Conservation (phyloP, 2,329 filamentous ascomycete species). For the Catunica adiposa region DNA sequence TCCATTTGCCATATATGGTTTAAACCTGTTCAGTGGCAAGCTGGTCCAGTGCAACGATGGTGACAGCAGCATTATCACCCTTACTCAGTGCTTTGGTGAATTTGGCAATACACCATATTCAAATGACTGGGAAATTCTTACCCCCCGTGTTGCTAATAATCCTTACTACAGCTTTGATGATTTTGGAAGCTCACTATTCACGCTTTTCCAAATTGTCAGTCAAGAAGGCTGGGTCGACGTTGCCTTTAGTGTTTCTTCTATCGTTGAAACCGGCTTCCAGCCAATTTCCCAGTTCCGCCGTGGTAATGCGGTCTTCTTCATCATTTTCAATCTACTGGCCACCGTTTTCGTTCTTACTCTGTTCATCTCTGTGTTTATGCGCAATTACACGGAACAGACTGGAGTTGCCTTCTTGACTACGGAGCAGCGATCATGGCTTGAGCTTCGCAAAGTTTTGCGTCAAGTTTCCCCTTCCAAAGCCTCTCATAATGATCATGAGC, state of each 20-base stretch:
- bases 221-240: slow-evolving; percentile 97
- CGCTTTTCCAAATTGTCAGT: slow-evolving; percentile 95
- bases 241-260: slow-evolving; percentile 68
- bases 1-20: slow-evolving; percentile 87
- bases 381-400: slow-evolving; percentile 97
- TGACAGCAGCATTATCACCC: slow-evolving; percentile 33
- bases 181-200: slow-evolving; percentile 85
- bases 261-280: slow-evolving; percentile 61
- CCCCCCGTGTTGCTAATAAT: slow-evolving; percentile 67
- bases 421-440: slow-evolving; percentile 92
- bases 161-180: slow-evolving; percentile 85
- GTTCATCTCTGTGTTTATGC: slow-evolving; percentile 99
- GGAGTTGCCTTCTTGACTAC: slow-evolving; percentile 90
- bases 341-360: slow-evolving; percentile 93
- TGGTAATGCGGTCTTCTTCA: slow-evolving; percentile 85
- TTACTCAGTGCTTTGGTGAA: slow-evolving; percentile 71
- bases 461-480: slow-evolving; percentile 92
- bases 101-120: slow-evolving; percentile 60
- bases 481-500: slow-evolving; percentile 60
- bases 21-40: slow-evolving; percentile 81
- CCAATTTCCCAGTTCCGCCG: slow-evolving; percentile 52
- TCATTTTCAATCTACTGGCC: slow-evolving; percentile 88
- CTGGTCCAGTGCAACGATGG: slow-evolving; percentile 58
- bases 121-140: slow-evolving; percentile 58
- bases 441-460: slow-evolving; percentile 75